Conservation (phyloP, 345 rosid species). For the Hypericum androsaemum region DNA sequence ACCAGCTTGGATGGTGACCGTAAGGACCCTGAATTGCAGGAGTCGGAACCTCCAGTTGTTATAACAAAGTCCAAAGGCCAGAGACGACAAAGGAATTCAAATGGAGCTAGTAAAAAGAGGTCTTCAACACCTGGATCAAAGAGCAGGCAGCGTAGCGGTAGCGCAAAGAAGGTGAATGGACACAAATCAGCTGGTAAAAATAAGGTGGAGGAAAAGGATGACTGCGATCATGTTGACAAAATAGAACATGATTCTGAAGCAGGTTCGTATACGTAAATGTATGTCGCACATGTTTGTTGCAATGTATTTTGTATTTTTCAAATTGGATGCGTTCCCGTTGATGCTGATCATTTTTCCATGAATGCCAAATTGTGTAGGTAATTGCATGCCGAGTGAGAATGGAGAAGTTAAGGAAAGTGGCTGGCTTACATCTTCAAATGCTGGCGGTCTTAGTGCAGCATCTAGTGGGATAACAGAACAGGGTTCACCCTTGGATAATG, state of each 20-base stretch:
- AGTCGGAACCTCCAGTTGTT: constrained; percentile 17
- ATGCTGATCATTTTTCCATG: not conserved
- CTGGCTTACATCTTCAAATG: constrained; percentile 21
- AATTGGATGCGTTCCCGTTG: not conserved
- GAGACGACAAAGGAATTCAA: constrained; percentile 30
- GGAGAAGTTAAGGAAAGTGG: constrained; percentile 21
- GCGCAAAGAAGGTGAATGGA: constrained; percentile 24
- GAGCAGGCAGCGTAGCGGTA: constrained; percentile 32
- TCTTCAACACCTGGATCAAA: constrained; percentile 38
- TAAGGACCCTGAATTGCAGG: constrained; percentile 18
- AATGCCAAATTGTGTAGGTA: constrained; percentile 22
- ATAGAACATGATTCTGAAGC: constrained; percentile 22
- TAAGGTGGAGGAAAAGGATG: constrained; percentile 28
- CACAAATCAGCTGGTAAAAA: constrained; percentile 26
- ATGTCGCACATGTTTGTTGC: not conserved
- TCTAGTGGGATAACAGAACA: constrained; percentile 30
- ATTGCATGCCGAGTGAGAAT: constrained; percentile 20
- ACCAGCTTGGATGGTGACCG: constrained; percentile 12
- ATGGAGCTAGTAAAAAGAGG: constrained; percentile 31
- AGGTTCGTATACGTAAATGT: constrained; percentile 30
- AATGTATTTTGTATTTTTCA: not conserved
- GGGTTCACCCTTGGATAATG: constrained; percentile 35
- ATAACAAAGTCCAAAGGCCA: constrained; percentile 25
- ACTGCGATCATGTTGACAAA: constrained; percentile 21
- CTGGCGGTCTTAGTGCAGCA: constrained; percentile 29